phyloP scores from a whole-genome alignment of 2,329 filamentous ascomycete genomes.

The Xylaria sp. region DNA sequence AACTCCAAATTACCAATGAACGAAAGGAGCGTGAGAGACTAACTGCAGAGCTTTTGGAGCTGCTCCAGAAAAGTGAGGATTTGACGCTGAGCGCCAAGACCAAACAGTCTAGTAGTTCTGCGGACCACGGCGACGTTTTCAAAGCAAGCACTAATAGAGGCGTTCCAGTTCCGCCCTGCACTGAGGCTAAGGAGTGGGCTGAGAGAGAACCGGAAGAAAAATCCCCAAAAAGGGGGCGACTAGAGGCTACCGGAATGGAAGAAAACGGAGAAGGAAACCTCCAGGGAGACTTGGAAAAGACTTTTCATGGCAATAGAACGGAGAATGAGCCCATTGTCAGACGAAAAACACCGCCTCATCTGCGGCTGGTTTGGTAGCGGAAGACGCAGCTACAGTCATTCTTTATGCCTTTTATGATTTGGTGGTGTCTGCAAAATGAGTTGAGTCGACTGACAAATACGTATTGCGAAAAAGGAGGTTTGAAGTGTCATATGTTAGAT shows the following conservation, averaged over 20 bases:
- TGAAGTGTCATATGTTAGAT: background rate
- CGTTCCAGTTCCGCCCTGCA: background rate
- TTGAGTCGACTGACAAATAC: background rate
- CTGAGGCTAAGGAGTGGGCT: background rate
- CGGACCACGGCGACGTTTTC: background rate
- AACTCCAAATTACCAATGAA: conserved; percentile 10
- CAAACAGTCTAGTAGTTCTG: background rate
- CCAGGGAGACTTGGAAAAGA: conserved; percentile 73
- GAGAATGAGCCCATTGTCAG: conserved; percentile 89
- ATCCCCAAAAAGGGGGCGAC: conserved; percentile 82
- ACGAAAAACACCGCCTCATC: conserved; percentile 56
- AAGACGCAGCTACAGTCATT: conserved; percentile 7
- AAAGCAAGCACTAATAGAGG: background rate
- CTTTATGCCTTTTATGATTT: background rate
- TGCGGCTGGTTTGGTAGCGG: conserved; percentile 14
- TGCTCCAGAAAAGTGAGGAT: background rate
- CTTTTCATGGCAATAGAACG: conserved; percentile 77
- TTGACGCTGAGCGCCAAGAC: background rate
- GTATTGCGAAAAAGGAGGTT: background rate
- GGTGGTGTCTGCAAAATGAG: background rate
- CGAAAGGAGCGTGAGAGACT: conserved; percentile 1
- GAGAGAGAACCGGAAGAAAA: conserved; percentile 84
- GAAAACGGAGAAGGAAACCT: conserved; percentile 73
- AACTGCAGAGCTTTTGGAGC: conserved; percentile 5
- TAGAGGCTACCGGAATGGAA: conserved; percentile 73